Evolutionary conservation across 2,329 filamentous ascomycete genomes (phyloP).

Genomic region (Cercospora berteroae): DNA sequence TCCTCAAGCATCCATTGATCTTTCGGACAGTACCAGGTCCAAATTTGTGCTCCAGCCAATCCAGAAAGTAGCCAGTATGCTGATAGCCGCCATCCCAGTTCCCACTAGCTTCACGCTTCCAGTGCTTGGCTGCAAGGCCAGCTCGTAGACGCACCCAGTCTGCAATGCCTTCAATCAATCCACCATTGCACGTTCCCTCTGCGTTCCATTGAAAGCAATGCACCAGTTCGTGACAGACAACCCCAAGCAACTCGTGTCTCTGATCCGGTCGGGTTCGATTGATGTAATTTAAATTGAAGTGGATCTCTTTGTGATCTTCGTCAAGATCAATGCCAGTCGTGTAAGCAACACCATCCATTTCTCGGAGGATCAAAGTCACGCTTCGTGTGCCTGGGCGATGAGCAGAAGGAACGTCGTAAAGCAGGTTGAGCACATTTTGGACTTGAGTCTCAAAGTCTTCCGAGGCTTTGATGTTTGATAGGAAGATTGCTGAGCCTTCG

Average conservation of each 20-base stretch:
- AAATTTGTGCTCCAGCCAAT: slow-evolving; percentile 72
- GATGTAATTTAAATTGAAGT: slow-evolving; percentile 79
- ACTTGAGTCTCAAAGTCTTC: slow-evolving; percentile 63
- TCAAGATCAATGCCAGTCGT: slow-evolving; percentile 79
- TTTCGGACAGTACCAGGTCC: slow-evolving; percentile 52
- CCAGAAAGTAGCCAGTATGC: slow-evolving; percentile 84
- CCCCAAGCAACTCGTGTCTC: slow-evolving; percentile 68
- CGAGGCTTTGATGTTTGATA: slow-evolving; percentile 62
- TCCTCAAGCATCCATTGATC: slow-evolving; percentile 65
- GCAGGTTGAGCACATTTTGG: slow-evolving; percentile 64
- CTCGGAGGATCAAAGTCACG: slow-evolving; percentile 76
- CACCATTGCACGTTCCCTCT: slow-evolving; percentile 56
- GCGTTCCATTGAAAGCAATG: slow-evolving; percentile 89
- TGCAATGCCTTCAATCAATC: slow-evolving; percentile 85
- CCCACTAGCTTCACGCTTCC: slow-evolving; percentile 60
- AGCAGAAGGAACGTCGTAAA: slow-evolving; percentile 57
- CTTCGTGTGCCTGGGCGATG: slow-evolving; percentile 68
- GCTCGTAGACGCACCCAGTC: slow-evolving; percentile 85
- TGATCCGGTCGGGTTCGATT: slow-evolving; percentile 38
- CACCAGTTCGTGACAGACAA: slow-evolving; percentile 88
- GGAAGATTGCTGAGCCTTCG: slow-evolving; percentile 64
- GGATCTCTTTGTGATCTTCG: slow-evolving; percentile 86
- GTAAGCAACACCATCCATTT: slow-evolving; percentile 84
- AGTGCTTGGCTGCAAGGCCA: slow-evolving; percentile 75
- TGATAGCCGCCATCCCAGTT: slow-evolving; percentile 91